Evolutionary conservation across 257 asterid species (phyloP).

Genomic region (Jaltomata sinuosa): DNA sequence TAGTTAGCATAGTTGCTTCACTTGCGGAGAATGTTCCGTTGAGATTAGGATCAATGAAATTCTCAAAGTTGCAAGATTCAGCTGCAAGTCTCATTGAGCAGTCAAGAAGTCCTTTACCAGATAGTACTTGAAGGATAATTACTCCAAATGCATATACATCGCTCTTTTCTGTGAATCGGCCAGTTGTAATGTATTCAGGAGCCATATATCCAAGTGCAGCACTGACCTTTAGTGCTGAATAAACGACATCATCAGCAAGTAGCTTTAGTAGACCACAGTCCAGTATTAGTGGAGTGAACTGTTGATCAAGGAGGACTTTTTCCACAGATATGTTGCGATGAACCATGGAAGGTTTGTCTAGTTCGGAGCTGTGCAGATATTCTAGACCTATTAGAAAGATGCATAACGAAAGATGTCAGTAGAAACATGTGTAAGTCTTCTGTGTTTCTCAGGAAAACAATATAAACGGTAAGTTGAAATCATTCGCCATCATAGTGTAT

Average conservation of each 20-base stretch:
- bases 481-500: background rate
- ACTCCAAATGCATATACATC: conserved; percentile 96
- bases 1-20: conserved; percentile 47
- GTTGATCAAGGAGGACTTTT: conserved; percentile 56
- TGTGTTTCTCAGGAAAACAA: background rate
- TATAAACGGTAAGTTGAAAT: background rate
- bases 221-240: conserved; percentile 90
- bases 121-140: conserved; percentile 71
- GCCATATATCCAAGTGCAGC: conserved; percentile 98
- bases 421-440: background rate
- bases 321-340: conserved; percentile 88
- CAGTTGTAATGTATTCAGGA: conserved; percentile 87
- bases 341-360: conserved; percentile 58
- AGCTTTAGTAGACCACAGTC: conserved; percentile 83
- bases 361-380: conserved; percentile 58
- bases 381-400: conserved; percentile 45
- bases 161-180: conserved; percentile 91
- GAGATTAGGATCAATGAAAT: conserved; percentile 49
- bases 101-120: conserved; percentile 52
- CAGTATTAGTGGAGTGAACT: conserved; percentile 53
- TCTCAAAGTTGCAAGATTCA: conserved; percentile 49
- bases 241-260: conserved; percentile 84
- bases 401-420: background rate
- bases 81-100: conserved; percentile 47
- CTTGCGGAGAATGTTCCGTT: conserved; percentile 28